Evolutionary conservation across 2,329 filamentous ascomycete species (phyloP).

Genomic region (Xenoacremonium recifei): DNA sequence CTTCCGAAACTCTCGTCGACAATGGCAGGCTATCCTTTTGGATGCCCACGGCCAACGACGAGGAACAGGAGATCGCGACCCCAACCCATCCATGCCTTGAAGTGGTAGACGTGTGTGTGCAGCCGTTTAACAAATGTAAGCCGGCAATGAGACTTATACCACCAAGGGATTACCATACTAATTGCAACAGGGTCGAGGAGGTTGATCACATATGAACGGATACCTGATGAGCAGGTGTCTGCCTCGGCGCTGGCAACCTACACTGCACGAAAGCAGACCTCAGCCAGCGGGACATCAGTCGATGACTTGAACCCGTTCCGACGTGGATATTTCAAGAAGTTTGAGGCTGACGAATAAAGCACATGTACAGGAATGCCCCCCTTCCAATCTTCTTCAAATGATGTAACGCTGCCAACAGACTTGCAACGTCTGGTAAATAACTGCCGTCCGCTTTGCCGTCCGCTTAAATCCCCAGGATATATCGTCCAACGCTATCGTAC

Average conservation of each 20-base stretch:
- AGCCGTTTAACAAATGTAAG: constrained; percentile 86
- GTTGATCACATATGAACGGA: constrained; percentile 79
- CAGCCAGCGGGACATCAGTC: constrained; percentile 46
- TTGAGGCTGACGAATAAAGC: constrained; percentile 37
- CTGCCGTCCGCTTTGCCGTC: constrained; percentile 12
- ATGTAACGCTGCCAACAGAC: constrained; percentile 23
- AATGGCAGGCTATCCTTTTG: constrained; percentile 84
- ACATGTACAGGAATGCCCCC: constrained; percentile 16
- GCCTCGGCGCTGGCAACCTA: constrained; percentile 38
- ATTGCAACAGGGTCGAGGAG: constrained; percentile 71
- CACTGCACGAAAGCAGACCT: constrained; percentile 26
- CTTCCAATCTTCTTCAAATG: constrained; percentile 21
- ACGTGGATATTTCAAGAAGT: constrained; percentile 57
- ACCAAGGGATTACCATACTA: constrained; percentile 3
- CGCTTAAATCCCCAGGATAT: too few relatives aligned
- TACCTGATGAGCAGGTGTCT: constrained; percentile 59
- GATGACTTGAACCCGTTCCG: constrained; percentile 62
- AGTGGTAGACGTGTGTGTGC: constrained; percentile 73
- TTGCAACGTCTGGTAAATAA: constrained; percentile 14
- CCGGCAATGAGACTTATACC: constrained; percentile 1
- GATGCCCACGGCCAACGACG: constrained; percentile 90
- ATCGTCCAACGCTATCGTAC: constrained; percentile 18
- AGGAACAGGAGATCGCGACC: constrained; percentile 72
- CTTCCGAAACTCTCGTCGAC: constrained; percentile 72
- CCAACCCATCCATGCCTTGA: constrained; percentile 75